A percentile compares a stretch with the other conserved stretches of the same genome.
These are phyloP conservation scores for Sporothrix luriei DNA, from an alignment of 2,329 filamentous ascomycete species.

Conservation along the genomic window DNA sequence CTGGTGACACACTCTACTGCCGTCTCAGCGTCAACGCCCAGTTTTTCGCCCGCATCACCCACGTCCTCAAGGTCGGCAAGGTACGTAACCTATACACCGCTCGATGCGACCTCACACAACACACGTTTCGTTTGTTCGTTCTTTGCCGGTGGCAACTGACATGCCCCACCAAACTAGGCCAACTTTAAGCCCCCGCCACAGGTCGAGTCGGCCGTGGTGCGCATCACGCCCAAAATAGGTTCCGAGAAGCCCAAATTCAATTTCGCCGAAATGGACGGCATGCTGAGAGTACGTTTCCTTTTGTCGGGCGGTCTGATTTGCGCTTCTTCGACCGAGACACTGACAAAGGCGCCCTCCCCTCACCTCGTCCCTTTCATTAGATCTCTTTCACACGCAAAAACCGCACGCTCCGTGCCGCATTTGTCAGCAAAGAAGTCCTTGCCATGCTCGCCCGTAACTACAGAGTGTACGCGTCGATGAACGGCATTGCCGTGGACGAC, in stretches of 20 bases:
- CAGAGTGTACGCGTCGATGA: slow-evolving; percentile 84
- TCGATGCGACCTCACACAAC: too few species aligned
- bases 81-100: neutral
- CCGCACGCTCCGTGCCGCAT: slow-evolving; percentile 77
- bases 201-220: slow-evolving; percentile 88
- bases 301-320: too few species aligned
- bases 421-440: slow-evolving; percentile 78
- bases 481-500: slow-evolving; percentile 78
- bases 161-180: slow-evolving; percentile 55
- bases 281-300: slow-evolving; percentile 57
- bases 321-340: neutral
- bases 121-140: neutral
- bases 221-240: slow-evolving; percentile 84
- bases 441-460: slow-evolving; percentile 86
- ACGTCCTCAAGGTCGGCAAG: slow-evolving; percentile 86
- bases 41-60: slow-evolving; percentile 71
- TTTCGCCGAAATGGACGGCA: slow-evolving; percentile 93
- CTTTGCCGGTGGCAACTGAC: neutral
- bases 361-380: slow-evolving; percentile 43
- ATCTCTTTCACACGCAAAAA: slow-evolving; percentile 86
- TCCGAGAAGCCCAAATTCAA: slow-evolving; percentile 77
- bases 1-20: slow-evolving; percentile 86
- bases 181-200: slow-evolving; percentile 95
- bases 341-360: slow-evolving; percentile 53
- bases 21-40: slow-evolving; percentile 91